Evolutionary conservation across 805 yeast species (phyloP), one percentile per base, ranked within the genome.

Genomic region (Spathaspora passalidarum): DNA sequence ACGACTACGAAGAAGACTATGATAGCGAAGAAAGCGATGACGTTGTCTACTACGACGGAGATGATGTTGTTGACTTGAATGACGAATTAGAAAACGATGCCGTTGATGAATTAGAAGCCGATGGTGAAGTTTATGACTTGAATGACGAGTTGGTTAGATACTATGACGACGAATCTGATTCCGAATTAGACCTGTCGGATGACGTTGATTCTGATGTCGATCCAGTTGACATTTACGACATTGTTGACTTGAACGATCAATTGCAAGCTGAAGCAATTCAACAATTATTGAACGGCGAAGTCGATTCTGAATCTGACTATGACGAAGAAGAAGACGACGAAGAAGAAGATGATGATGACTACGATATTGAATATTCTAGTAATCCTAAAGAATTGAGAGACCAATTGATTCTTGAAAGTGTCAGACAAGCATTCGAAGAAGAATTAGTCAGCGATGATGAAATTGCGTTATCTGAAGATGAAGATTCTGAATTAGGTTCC

Each of bases 231-330:
- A 56, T 56, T 34, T 56, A 58, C 38, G 73, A 68, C 42, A 52
- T 65, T 16, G 56, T 66, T 21, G 75, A 69, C 57, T 52, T 69
- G 61, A 68, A 68, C 49, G 73, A 69, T 45, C 67, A 61, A 51
- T 60, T 68, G 49, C 69, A 66, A 53, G 68, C 63, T 18, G 61
- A 65, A 41, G 71, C 70, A 5, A 51, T 62, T 39, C 56, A 49
- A 32, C 57, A 57, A 45, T 45, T 52, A n/a, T 18, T 25, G 5
- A 22, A 13, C 8, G 39, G 40, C 1, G 40, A 8, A 7, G 20
- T 19, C 17, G 39, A 35, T 17, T 17, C 34, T n/a, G 16, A 22
- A 16, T 14, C 23, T 45, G 44, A 39, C 16, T 29, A 29, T n/a
- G 44, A 41, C 11, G 26, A 18, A 13, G 50, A 48, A 29, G 41